Evolutionary conservation across 768 basidiomycete genomes (phyloP), one percentile per base, ranked within the genome.

Genomic region (Auricularia heimuer): DNA sequence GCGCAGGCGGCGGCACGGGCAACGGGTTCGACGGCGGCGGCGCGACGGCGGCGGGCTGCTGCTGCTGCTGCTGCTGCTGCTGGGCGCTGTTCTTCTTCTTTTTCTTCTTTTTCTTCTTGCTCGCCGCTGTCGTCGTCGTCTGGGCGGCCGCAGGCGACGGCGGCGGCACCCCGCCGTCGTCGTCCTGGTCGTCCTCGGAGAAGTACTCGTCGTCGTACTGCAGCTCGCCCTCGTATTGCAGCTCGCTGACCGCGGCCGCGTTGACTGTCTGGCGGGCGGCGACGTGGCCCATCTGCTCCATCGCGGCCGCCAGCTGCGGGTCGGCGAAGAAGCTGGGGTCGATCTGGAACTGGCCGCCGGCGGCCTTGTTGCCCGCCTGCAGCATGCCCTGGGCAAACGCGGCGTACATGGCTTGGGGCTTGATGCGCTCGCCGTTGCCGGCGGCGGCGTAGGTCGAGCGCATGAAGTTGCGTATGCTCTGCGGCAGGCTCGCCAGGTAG

Each of bases 381-480:
- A 78, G 80, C 78, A 87, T 85, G 74, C 85, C 84, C 69, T 87
- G 86, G 42, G 87, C 87, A 67, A 86, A 83, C 51, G 51, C 51
- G 63, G 84, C 79, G 70, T 86, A 85, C 84, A 87, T 85, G 7
- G 83, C 82, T 75, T 82, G 39, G 12, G 39, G 39, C 39, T 39
- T 54, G 51, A 29, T 29, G 51, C 51, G 51, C 29, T 29, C 51
- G 29, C 51, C 51, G 16, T 29, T 29, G 10, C 51, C 51, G 16
- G 51, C 51, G 18, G 51, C 51, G 7, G 51, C 51, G 16, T 54
- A 54, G n/a, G 51, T 54, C 16, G 51, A 54, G 10, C 51, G 51
- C 51, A 54, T 54, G 51, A 54, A 18, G 51, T 54, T 54, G 29
- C 51, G 51, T 6, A 54, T 54, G 29, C n/a, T n/a, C 29, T 18